Conservation (phyloP, 2,329 filamentous ascomycete species). For the Alternaria sp. region DNA sequence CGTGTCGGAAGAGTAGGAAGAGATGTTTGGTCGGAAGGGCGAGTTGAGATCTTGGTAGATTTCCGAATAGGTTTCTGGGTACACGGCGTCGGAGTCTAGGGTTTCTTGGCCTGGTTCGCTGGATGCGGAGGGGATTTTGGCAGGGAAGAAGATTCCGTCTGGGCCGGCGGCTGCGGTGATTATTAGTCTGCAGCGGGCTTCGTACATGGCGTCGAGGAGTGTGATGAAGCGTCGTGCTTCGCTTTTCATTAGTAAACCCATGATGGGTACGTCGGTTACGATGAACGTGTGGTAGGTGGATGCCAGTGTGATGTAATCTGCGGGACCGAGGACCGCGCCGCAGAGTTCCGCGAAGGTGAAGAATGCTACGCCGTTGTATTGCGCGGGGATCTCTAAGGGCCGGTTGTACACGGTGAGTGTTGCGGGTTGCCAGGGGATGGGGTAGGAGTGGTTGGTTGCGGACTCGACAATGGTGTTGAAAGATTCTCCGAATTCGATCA, state of each 20-base stretch:
- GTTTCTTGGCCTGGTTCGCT: conserved; percentile 9
- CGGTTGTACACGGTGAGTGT: conserved; percentile 68
- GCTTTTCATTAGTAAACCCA: conserved; percentile 75
- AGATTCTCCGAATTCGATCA: conserved; percentile 25
- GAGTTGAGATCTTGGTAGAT: conserved; percentile 79
- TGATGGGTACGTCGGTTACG: conserved; percentile 70
- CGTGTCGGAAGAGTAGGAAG: conserved; percentile 60
- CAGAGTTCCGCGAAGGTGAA: conserved; percentile 76
- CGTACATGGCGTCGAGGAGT: conserved; percentile 76
- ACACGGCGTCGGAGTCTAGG: conserved; percentile 58
- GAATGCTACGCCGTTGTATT: conserved; percentile 63
- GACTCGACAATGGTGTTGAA: conserved; percentile 31
- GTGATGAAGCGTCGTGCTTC: conserved; percentile 83
- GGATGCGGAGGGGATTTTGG: conserved; percentile 15
- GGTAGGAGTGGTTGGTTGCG: conserved; percentile 39
- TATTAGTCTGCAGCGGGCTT: conserved; percentile 78
- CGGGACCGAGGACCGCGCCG: conserved; percentile 69
- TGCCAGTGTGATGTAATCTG: conserved; percentile 82
- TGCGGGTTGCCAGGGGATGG: conserved; percentile 53
- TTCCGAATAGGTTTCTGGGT: conserved; percentile 72
- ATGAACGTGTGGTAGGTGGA: conserved; percentile 81
- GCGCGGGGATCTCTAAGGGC: conserved; percentile 63
- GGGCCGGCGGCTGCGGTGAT: conserved; percentile 71
- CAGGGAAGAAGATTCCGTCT: conserved; percentile 78
- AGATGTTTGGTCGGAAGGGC: conserved; percentile 80